Evolutionary conservation across 495 filamentous ascomycete genomes (phyloP), one percentile per base, ranked within the genome.

Genomic region (Daldinia bambusicola): DNA sequence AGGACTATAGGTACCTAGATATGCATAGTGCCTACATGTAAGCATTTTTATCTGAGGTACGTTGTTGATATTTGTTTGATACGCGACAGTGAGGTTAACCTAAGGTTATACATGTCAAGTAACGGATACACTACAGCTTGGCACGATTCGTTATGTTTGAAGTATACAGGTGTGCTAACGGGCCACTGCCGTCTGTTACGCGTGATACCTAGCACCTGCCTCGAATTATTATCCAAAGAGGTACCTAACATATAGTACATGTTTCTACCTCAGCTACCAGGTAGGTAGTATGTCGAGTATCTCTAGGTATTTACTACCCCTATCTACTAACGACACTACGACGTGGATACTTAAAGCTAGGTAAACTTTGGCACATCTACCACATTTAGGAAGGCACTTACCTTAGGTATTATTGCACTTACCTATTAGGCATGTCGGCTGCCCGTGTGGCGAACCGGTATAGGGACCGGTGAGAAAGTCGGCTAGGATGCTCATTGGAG

Each of bases 401-500:
- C 26, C 26, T 26, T n/a, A n/a, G n/a, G n/a, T n/a, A n/a, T n/a
- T n/a, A n/a, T n/a, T n/a, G 37, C n/a, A 26, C 16, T n/a, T 38
- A 26, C 26, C 26, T 26, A n/a, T 43, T 52, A 30, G 30, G 20
- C 26, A 30, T 53, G 50, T 16, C 30, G 50, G 50, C 50, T 53
- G 50, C 43, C 43, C 16, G 50, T 53, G 30, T 53, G 50, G 50
- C 50, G 16, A 53, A 53, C 55, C 57, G 58, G 63, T 57, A 55
- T 53, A 51, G 32, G 22, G 57, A 40, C 61, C 61, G 56, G 57
- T 61, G 34, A 22, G 50, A 40, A n/a, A 32, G 41, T 40, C 68
- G 62, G 57, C 34, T 62, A 45, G 57, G 37, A 48, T 43, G n/a
- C 38, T 59, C 30, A 71, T 71, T 71, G 62, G 68, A 61, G 9